Base-by-base conservation (phyloP, 1,284 basidiomycete species). In the Cerrena zonata region DNA sequence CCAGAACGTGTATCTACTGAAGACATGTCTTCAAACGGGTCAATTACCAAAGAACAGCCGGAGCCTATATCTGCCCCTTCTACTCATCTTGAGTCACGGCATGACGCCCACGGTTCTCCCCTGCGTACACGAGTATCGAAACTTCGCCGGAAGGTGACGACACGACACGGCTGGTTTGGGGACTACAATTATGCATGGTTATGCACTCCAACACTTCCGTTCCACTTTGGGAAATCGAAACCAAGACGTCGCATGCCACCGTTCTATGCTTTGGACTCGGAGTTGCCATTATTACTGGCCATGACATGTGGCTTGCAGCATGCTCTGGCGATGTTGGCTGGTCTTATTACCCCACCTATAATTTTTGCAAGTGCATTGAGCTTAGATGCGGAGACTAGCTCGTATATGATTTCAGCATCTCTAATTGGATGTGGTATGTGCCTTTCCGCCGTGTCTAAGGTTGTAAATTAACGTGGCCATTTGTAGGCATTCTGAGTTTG, bases 351-450 rank as follows among this genome's bases (percentile, higher is more conserved):
- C n/a, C 66, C 67, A 2, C 90, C 90, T 0, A 92, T 92, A 60
- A 89, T 92, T 57, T 85, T 91, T 58, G 80, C 87, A 2, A 82
- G 75, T 50, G 65, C 81, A 2, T 66, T 87, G 36, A 80, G 69
- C 53, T 68, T 87, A 23, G 80, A 84, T 49, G 56, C 69, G 5
- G 65, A 67, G 39, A 80, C 74, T 0, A 84, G 84, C 15, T 73
- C 87, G 1, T 93, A 92, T 62, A 81, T 93, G 80, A 82, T 93
- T 58, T 89, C 87, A 2, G 81, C 89, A 1, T 86, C 83, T 3
- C 72, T 92, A 47, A 91, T 93, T 61, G 78, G 82, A 38, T 86
- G 83, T 63, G 86, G 89, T 82, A 56, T 58, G 30, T 34, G 62
- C 68, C 27, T 56, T 58, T 23, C 53, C 59, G 25, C 53, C 57